phyloP scores from a whole-genome alignment of 495 filamentous ascomycete genomes.

The Aspergillus coremiiformis region DNA sequence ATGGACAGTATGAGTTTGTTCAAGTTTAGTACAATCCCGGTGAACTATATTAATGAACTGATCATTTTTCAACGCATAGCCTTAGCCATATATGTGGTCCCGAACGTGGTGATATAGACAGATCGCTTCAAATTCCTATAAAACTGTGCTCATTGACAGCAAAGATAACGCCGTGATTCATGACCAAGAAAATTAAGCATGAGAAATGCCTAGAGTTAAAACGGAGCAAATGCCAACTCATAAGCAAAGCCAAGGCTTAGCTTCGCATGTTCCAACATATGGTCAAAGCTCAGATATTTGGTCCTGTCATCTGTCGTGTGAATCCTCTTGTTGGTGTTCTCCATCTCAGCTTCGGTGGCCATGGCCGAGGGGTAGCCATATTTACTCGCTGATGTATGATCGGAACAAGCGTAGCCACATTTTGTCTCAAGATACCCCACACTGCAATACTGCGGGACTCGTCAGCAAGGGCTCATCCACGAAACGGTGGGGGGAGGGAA shows the following conservation, averaged over 20 bases:
- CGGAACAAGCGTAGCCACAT: slow-evolving; percentile 96
- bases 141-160: neutral
- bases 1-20: too few species aligned
- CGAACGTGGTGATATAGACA: neutral
- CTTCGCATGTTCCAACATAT: slow-evolving; percentile 96
- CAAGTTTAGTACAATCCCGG: too few species aligned
- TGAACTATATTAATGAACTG: neutral
- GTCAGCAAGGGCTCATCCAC: slow-evolving; percentile 3
- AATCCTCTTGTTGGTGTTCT: slow-evolving; percentile 79
- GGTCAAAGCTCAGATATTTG: slow-evolving; percentile 84
- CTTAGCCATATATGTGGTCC: neutral
- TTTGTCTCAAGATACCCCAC: slow-evolving; percentile 87
- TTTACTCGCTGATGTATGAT: slow-evolving; percentile 93
- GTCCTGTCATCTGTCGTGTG: slow-evolving; percentile 86
- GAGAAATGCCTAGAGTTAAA: slow-evolving; percentile 18
- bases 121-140: neutral
- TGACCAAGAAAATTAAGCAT: neutral
- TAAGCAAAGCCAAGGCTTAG: slow-evolving; percentile 85
- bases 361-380: slow-evolving; percentile 94
- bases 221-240: slow-evolving; percentile 57
- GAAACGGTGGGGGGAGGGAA: neutral
- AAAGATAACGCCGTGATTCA: neutral
- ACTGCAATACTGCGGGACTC: slow-evolving; percentile 61
- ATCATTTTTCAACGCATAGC: neutral
- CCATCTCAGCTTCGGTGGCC: slow-evolving; percentile 87